phyloP scores from a whole-genome alignment of 805 yeast species.

The Blastobotrys attinorum region DNA sequence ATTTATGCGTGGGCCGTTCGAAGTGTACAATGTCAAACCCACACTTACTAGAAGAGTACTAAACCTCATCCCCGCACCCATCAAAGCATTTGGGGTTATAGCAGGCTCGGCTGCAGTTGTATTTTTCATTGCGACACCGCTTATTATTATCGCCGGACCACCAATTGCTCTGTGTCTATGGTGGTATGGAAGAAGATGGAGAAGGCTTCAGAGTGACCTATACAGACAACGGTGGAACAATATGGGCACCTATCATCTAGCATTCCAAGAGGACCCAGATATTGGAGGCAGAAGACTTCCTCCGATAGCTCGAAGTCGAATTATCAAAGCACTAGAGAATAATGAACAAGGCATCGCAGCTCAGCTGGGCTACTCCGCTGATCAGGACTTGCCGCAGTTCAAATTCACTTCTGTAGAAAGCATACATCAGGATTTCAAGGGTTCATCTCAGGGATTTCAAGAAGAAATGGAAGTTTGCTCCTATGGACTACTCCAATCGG shows the following conservation, averaged over 20 bases:
- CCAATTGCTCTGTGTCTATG: slow-evolving; percentile 16
- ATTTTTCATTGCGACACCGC: slow-evolving; percentile 17
- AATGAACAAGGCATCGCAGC: slow-evolving; percentile 16
- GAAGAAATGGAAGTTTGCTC: slow-evolving; percentile 16
- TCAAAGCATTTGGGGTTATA: slow-evolving; percentile 15
- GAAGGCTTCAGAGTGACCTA: slow-evolving; percentile 10
- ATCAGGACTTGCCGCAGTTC: slow-evolving; percentile 2
- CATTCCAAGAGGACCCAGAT: slow-evolving; percentile 9
- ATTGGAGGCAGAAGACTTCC: slow-evolving; percentile 7
- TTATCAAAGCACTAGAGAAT: slow-evolving; percentile 13
- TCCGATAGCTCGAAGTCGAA: slow-evolving; percentile 11
- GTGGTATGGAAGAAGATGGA: slow-evolving; percentile 10
- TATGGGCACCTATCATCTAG: slow-evolving; percentile 17
- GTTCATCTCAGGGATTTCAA: slow-evolving; percentile 15
- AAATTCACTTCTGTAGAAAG: slow-evolving; percentile 16
- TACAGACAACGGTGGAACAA: slow-evolving; percentile 19
- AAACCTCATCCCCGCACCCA: slow-evolving; percentile 16
- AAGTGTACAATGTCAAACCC: slow-evolving; percentile 6
- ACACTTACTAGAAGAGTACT: neutral
- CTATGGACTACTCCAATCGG: slow-evolving; percentile 17
- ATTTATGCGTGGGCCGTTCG: too few relatives aligned
- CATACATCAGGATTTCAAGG: slow-evolving; percentile 19
- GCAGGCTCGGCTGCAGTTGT: slow-evolving; percentile 16
- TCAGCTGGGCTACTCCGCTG: slow-evolving; percentile 7
- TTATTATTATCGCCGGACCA: slow-evolving; percentile 16